These are phyloP conservation scores for Diaporthe caulivora DNA, from an alignment of 2,329 filamentous ascomycete species.

Conservation along the genomic window DNA sequence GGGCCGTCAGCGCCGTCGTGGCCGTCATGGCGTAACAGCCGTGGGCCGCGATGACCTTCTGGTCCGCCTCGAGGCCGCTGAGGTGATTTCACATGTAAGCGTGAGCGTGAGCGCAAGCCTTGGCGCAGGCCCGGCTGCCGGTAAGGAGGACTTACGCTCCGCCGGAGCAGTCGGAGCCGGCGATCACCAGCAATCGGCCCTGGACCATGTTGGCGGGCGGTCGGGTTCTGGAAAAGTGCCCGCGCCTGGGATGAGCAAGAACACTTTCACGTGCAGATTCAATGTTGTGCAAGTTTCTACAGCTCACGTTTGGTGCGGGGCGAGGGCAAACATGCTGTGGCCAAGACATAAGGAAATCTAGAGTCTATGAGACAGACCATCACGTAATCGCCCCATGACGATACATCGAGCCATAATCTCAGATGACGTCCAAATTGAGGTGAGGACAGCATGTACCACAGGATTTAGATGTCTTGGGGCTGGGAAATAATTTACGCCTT, in stretches of 20 bases:
- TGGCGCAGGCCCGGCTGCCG: constrained; percentile 17
- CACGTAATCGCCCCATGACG: constrained; percentile 38
- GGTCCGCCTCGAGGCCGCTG: constrained; percentile 94
- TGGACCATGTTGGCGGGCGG: constrained; percentile 50
- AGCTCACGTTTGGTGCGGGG: not conserved
- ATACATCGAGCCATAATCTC: not conserved
- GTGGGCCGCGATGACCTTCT: constrained; percentile 93
- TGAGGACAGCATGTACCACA: not conserved
- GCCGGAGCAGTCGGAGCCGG: constrained; percentile 90
- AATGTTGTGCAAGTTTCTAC: not conserved
- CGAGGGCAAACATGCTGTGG: not conserved
- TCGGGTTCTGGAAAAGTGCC: too few relatives aligned
- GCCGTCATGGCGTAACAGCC: constrained; percentile 96
- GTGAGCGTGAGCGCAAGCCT: constrained; percentile 20
- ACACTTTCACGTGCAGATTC: not conserved
- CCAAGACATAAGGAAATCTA: constrained; percentile 14
- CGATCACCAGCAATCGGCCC: constrained; percentile 80
- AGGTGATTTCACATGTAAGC: constrained; percentile 30
- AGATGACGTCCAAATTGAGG: not conserved
- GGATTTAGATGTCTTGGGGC: not conserved
- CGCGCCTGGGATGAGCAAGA: not conserved
- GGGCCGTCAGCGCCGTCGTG: constrained; percentile 94
- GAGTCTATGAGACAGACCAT: constrained; percentile 16
- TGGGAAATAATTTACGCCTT: not conserved
- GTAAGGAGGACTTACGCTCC: constrained; percentile 74